Conservation (phyloP, 768 basidiomycete species). For the Podaxis sp. region DNA sequence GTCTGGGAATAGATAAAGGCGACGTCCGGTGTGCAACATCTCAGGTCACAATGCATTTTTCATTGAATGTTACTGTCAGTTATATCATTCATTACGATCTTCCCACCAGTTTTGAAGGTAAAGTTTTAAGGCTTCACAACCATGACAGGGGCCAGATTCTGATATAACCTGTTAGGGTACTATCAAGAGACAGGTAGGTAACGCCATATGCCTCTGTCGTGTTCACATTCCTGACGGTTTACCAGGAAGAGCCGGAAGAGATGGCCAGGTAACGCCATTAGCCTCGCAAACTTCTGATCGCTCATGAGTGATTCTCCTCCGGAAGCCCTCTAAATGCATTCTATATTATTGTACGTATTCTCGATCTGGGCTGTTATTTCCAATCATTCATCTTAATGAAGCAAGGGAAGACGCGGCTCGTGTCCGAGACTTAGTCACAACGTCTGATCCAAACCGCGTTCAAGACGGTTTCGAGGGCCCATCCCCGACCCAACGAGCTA, state of each 20-base stretch:
- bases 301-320: not conserved
- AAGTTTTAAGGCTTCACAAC: constrained; percentile 7
- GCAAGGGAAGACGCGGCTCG: constrained; percentile 65
- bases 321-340: constrained; percentile 75
- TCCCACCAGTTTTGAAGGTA: constrained; percentile 83
- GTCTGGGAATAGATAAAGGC: constrained; percentile 83
- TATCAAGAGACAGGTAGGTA: constrained; percentile 80
- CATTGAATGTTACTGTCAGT: constrained; percentile 26
- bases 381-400: not conserved
- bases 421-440: constrained; percentile 52
- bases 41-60: not conserved
- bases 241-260: constrained; percentile 75
- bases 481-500: constrained; percentile 65
- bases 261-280: constrained; percentile 52
- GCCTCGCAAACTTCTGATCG: not conserved
- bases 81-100: constrained; percentile 84
- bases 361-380: not conserved
- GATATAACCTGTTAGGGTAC: constrained; percentile 49
- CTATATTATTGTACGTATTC: constrained; percentile 71
- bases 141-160: not conserved
- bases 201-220: not conserved
- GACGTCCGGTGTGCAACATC: constrained; percentile 55
- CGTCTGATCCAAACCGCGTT: constrained; percentile 44
- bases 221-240: constrained; percentile 11
- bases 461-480: constrained; percentile 49